Conservation (phyloP, 2,329 filamentous ascomycete genomes). For the Aureobasidium pullulans region DNA sequence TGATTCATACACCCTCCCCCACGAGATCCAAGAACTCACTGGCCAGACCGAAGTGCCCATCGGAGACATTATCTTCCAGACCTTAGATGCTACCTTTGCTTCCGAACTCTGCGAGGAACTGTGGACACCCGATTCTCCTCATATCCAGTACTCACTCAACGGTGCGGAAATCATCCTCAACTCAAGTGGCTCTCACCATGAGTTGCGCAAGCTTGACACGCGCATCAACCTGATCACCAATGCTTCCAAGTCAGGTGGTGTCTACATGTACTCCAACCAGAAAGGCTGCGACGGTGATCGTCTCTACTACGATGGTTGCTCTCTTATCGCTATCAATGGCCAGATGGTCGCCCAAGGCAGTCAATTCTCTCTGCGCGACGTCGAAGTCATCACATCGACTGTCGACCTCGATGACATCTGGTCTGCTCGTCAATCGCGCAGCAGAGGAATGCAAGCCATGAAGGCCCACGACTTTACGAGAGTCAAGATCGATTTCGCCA, state of each 20-base stretch:
- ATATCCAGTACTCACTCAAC: constrained; percentile 55
- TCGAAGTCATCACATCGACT: constrained; percentile 49
- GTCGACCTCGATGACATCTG: constrained; percentile 63
- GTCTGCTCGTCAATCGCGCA: constrained; percentile 49
- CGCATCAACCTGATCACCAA: constrained; percentile 57
- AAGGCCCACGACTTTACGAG: constrained; percentile 38
- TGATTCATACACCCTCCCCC: constrained; percentile 59
- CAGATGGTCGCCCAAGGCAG: constrained; percentile 57
- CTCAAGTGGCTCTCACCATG: constrained; percentile 60
- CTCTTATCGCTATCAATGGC: constrained; percentile 57
- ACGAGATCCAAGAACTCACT: constrained; percentile 50
- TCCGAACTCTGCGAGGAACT: constrained; percentile 63
- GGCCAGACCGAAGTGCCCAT: constrained; percentile 54
- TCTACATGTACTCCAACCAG: constrained; percentile 59
- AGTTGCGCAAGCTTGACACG: constrained; percentile 58
- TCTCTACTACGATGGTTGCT: constrained; percentile 55
- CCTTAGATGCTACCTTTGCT: constrained; percentile 56
- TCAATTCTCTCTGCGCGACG: constrained; percentile 56
- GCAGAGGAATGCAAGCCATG: constrained; percentile 53
- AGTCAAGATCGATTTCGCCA: constrained; percentile 37
- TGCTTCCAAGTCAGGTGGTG: constrained; percentile 56
- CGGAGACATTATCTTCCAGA: constrained; percentile 59
- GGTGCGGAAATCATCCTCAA: constrained; percentile 59
- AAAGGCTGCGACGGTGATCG: constrained; percentile 51
- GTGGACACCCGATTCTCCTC: constrained; percentile 53